phyloP scores from a whole-genome alignment of 345 rosid genomes.

The Camelina sativa region DNA sequence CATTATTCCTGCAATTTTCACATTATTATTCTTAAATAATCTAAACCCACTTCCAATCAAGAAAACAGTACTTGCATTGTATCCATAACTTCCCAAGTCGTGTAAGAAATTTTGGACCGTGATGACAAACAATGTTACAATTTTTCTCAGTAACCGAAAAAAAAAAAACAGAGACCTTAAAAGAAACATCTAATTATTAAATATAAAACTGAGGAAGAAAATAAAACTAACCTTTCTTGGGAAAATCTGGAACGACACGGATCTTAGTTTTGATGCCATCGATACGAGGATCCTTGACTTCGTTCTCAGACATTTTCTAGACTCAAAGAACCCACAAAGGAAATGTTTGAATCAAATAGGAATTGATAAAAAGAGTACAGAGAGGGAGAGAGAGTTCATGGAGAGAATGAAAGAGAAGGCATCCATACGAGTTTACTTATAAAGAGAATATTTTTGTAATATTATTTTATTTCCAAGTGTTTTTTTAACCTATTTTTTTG shows the following conservation, averaged over 20 bases:
- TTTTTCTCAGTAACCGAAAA: constrained; percentile 3
- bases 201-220: neutral
- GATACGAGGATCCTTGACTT: constrained; percentile 65
- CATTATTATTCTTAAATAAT: neutral
- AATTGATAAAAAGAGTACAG: neutral
- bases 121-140: neutral
- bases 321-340: constrained; percentile 5
- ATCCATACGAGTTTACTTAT: neutral
- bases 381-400: neutral
- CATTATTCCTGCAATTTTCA: constrained; percentile 58
- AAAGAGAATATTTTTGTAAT: neutral
- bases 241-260: constrained; percentile 88
- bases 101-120: neutral
- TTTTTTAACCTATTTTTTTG: neutral
- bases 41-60: neutral
- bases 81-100: neutral
- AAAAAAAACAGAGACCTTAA: neutral
- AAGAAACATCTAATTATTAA: neutral
- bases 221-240: constrained; percentile 62
- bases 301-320: constrained; percentile 12
- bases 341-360: neutral
- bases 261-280: constrained; percentile 70
- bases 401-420: neutral
- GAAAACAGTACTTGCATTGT: neutral
- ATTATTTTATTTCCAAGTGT: neutral